Percentiles rank a stretch among this genome's conserved stretches.
phyloP scores from a whole-genome alignment of 768 basidiomycete genomes.

The Boletus rubropictus region DNA sequence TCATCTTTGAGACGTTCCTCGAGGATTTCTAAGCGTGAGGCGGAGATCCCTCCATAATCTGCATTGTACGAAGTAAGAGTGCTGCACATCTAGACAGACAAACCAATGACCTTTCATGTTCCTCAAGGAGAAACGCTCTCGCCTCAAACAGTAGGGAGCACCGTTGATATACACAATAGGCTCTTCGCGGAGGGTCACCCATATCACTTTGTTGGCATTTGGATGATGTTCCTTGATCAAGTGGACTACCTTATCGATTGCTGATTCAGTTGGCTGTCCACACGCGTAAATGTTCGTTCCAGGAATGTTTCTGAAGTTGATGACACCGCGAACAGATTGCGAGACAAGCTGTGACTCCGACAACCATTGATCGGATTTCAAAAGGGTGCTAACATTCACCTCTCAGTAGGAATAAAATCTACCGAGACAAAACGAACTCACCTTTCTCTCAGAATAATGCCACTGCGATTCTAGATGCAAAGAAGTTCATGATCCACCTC shows the following conservation, averaged over 20 bases:
- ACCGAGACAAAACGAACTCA: constrained; percentile 31
- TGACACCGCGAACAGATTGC: constrained; percentile 79
- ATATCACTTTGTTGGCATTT: constrained; percentile 58
- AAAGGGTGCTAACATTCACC: constrained; percentile 52
- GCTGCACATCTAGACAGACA: neutral
- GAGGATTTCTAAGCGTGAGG: constrained; percentile 79
- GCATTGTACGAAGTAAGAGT: neutral
- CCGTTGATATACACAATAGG: constrained; percentile 92
- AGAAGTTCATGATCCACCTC: neutral
- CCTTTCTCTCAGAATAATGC: constrained; percentile 90
- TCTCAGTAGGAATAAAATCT: neutral
- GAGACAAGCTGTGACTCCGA: constrained; percentile 62
- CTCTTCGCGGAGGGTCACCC: constrained; percentile 93
- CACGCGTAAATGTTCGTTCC: constrained; percentile 82
- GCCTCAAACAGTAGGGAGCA: constrained; percentile 80
- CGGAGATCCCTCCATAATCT: constrained; percentile 96
- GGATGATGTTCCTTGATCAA: constrained; percentile 60
- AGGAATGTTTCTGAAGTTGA: constrained; percentile 86
- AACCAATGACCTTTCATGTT: constrained; percentile 79
- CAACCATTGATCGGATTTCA: constrained; percentile 93
- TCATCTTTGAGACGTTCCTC: constrained; percentile 89
- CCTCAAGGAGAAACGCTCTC: constrained; percentile 79
- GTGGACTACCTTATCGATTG: constrained; percentile 73
- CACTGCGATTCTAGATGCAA: constrained; percentile 72
- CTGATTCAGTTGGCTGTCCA: constrained; percentile 85